Conservation (phyloP, 352 stramenopile species). For the Pythium phragmiticola region DNA sequence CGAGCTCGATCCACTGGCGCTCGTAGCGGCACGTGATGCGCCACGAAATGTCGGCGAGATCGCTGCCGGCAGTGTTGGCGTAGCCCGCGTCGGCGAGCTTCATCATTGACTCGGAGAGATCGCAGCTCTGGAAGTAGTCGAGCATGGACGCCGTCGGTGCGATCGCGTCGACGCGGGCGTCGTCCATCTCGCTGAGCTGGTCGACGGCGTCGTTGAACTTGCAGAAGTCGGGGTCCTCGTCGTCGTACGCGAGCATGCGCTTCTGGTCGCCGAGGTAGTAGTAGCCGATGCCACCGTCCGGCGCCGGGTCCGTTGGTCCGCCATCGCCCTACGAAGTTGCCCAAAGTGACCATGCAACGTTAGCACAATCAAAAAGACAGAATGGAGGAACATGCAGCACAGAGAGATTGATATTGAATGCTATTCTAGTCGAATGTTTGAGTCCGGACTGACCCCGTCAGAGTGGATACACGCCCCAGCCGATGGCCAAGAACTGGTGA, state of each 20-base stretch:
- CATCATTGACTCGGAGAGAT: slow-evolving; percentile 74
- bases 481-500: slow-evolving; percentile 83
- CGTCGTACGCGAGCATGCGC: slow-evolving; percentile 73
- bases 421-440: slow-evolving; percentile 47
- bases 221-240: slow-evolving; percentile 67
- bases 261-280: slow-evolving; percentile 88
- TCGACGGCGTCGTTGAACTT: slow-evolving; percentile 68
- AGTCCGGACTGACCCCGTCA: slow-evolving; percentile 84
- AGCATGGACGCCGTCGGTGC: slow-evolving; percentile 63
- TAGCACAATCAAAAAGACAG: background rate
- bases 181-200: slow-evolving; percentile 60
- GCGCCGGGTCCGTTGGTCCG: slow-evolving; percentile 64
- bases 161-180: slow-evolving; percentile 49
- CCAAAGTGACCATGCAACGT: background rate
- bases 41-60: slow-evolving; percentile 73
- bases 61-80: slow-evolving; percentile 72
- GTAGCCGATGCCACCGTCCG: slow-evolving; percentile 78
- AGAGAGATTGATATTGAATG: background rate
- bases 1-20: slow-evolving; percentile 79
- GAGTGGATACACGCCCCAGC: slow-evolving; percentile 60
- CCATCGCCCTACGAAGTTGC: slow-evolving; percentile 53
- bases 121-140: slow-evolving; percentile 67
- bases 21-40: slow-evolving; percentile 79
- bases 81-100: slow-evolving; percentile 80
- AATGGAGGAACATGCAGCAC: background rate